Base-by-base conservation (phyloP, 2,329 filamentous ascomycete species). In the Fonsecaea multimorphosa region DNA sequence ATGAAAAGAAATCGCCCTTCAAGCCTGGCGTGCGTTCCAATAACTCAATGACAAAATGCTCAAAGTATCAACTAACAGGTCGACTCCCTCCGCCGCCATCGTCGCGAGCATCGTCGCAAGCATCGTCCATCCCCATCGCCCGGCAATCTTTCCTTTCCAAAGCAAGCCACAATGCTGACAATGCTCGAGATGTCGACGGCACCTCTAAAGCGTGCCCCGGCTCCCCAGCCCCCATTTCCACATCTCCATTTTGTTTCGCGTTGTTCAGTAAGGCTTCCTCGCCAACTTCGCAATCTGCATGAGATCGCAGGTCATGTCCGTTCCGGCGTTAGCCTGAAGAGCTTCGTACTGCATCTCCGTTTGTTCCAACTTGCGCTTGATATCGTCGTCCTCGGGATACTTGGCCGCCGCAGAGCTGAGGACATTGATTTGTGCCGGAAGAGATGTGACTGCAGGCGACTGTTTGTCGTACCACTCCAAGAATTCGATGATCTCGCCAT, bases 381-480 rank as follows among this genome's bases (percentile, higher is more conserved):
- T 63, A 2, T 57, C 63, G 1, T 58, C 51, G 14, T 69, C 64
- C 29, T 60, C 62, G 5, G 67, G 67, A 19, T 54, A 65, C 38
- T 61, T 65, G 8, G 61, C 59, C 11, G 52, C 19, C 12, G 65
- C 64, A 32, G 52, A 27, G 14, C 57, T 62, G 29, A 69, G 44
- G 29, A 69, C 59, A 3, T 65, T 53, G 2, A 65, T 2, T 46
- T 69, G 61, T 6, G 53, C 54, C 3, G 55, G 32, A 8, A 36
- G 46, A 31, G 19, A 24, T 19, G 51, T 60, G 11, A 69, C 5
- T 2, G 12, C 49, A 7, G 67, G 40, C 5, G 62, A 19, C 46
- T 69, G 67, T n/a, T 57, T 51, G 22, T 69, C 65, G 44, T 69
- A 69, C 67, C 67, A 69, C 31, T 53, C 40, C 53, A 69, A 53